Evolutionary conservation across 495 filamentous ascomycete genomes (phyloP), one percentile per base, ranked within the genome.

Genomic region (Massariosphaeria phaeospora): DNA sequence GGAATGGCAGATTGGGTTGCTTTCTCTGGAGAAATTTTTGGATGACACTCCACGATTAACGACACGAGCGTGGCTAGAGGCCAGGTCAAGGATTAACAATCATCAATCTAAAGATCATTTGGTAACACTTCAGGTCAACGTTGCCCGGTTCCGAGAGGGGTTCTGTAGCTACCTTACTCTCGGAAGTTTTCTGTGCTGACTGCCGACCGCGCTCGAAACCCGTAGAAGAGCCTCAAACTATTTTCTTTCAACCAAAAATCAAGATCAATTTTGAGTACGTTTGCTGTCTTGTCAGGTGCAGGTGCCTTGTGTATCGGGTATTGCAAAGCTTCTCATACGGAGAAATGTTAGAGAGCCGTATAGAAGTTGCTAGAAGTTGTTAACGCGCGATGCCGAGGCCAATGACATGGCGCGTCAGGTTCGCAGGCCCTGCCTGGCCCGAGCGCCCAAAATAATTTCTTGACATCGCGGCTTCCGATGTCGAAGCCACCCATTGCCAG

Each of bases 381-480:
- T n/a, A n/a, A n/a, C 27, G 30, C 29, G 40, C 31, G 34, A 34
- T 47, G 41, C 47, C 49, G 35, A 39, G 50, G 35, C 49, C 42
- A 52, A 61, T 61, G 51, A 51, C 34, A 36, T 48, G 31, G 52
- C 35, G 44, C 44, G 7, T 29, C 8, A 23, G 24, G 29, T 13
- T 30, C n/a, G 12, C 3, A 21, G 20, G 12, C 45, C 21, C 12
- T 8, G 21, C 31, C 10, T 47, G 42, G 57, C 45, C 44, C 57
- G 51, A 17, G 44, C 57, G 38, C 41, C 21, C 0, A 60, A 51
- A 31, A 24, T n/a, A n/a, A n/a, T n/a, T 56, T 53, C 26, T 30
- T 11, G 34, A 50, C 18, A 26, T 18, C 18, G 26, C 31, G 12
- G 7, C 11, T 20, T 25, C 44, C 17, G 15, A 35, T 27, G n/a